Conservation (phyloP, 2,329 filamentous ascomycete genomes). For the Monosporascus sp. region DNA sequence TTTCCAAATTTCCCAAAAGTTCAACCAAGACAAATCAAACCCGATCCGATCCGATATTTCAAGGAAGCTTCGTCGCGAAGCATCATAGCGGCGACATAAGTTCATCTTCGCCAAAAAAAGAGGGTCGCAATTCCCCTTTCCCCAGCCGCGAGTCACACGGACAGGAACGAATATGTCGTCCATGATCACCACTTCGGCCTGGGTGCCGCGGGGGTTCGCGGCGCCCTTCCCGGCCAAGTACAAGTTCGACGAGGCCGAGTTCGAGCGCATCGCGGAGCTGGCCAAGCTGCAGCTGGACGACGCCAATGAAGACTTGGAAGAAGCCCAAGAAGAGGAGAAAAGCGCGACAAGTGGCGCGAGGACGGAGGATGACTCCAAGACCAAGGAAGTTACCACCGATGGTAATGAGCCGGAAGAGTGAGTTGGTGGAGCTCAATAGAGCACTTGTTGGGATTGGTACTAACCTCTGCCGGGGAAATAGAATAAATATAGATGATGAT, state of each 20-base stretch:
- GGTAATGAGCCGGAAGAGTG: slow-evolving; percentile 18
- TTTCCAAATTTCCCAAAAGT: slow-evolving; percentile 6
- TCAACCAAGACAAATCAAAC: slow-evolving; percentile 2
- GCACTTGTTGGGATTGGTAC: background rate
- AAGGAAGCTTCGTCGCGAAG: background rate
- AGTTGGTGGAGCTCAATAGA: background rate
- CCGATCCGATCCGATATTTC: background rate
- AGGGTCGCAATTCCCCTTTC: background rate
- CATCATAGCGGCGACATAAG: slow-evolving; percentile 13
- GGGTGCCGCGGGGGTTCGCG: slow-evolving; percentile 72
- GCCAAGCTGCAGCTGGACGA: slow-evolving; percentile 82
- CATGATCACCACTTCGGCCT: slow-evolving; percentile 72
- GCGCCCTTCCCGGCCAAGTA: slow-evolving; percentile 72
- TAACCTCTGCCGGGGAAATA: slow-evolving; percentile 23
- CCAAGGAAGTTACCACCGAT: slow-evolving; percentile 2
- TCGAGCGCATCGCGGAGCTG: slow-evolving; percentile 67
- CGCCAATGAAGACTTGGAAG: slow-evolving; percentile 77
- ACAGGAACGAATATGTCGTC: slow-evolving; percentile 42
- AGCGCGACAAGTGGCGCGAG: slow-evolving; percentile 15
- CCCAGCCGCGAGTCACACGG: background rate
- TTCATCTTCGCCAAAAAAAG: slow-evolving; percentile 6
- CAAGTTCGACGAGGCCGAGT: slow-evolving; percentile 70
- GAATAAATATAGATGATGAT: slow-evolving; percentile 61
- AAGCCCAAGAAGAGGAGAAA: slow-evolving; percentile 51
- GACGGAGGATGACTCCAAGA: background rate